Base-by-base conservation (phyloP, 108 stramenopile genomes). In the Stephanodiscus minutulus region DNA sequence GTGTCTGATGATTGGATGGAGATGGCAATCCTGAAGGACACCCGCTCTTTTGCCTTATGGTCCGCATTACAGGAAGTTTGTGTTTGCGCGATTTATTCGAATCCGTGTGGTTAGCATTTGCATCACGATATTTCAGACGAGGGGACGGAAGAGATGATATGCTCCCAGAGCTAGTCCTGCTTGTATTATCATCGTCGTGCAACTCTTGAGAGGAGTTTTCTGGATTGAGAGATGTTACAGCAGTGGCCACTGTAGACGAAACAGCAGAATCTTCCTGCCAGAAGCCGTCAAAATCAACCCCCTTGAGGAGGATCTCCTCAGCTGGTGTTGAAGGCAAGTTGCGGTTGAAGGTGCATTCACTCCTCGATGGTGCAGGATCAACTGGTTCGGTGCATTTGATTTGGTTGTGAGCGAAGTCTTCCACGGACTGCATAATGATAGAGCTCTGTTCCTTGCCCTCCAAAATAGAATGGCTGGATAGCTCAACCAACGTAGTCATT, bases 281-380 rank as follows among this genome's bases (percentile, higher is more conserved):
- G 27, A 57, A 28, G 35, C 28, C 27, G 25, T 61, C 64, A 50
- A 79, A 72, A 41, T 57, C 58, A 17, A 67, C 29, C 29, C 78
- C 76, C 44, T 67, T 43, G 17, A 88, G 66, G 35, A 89, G 81
- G 11, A 60, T 55, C 3, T 64, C 62, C 27, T 77, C 76, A 11
- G 76, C 53, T 11, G 86, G 84, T 35, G 88, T 89, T 10, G 74
- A 68, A 27, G 85, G 74, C 10, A 89, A 55, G 11, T 72, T 44
- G 29, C 70, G 44, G 50, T 50, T 73, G 68, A 73, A 84, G 1
- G 70, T 58, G 52, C 72, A 63, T 11, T 72, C 61, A 22, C 60
- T 73, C 67, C 48, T 83, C 15, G 31, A 27, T 20, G 70, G 65
- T 6, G 77, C 60, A 48, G 72, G 53, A 24, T 76, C 58, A 25